Percentiles rank a stretch among this genome's conserved stretches.
Conservation (phyloP, 148 eudicot genomes). For the Rhododendron kiyosumense region DNA sequence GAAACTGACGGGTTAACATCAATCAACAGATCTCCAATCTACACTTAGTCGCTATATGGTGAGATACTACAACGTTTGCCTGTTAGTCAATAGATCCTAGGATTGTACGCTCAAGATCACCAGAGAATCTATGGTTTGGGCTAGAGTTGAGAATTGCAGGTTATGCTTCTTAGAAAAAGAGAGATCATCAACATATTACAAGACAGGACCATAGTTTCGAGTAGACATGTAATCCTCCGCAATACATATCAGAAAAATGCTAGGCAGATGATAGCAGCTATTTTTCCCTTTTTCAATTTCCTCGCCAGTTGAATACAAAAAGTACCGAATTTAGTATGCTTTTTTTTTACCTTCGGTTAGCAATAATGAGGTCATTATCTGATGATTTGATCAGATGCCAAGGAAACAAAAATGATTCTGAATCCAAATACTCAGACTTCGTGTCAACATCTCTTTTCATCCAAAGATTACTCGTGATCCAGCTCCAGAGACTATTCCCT, state of each 20-base stretch:
- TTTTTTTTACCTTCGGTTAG: slow-evolving; percentile 57
- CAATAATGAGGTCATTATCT: slow-evolving; percentile 39
- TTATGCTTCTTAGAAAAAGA: neutral
- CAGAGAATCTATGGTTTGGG: neutral
- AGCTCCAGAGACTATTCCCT: slow-evolving; percentile 46
- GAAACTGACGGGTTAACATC: neutral
- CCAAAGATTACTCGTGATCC: slow-evolving; percentile 64
- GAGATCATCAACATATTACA: neutral
- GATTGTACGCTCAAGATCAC: neutral
- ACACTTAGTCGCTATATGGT: neutral
- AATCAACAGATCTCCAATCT: neutral
- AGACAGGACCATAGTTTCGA: neutral
- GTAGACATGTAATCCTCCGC: neutral
- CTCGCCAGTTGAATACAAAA: neutral
- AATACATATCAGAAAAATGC: neutral
- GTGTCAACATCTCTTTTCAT: slow-evolving; percentile 19
- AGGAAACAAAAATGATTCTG: slow-evolving; percentile 59
- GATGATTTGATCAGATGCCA: slow-evolving; percentile 76
- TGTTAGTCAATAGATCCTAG: neutral
- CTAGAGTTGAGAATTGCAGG: neutral
- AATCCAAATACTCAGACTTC: slow-evolving; percentile 40
- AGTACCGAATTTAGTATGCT: neutral
- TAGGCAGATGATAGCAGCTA: neutral
- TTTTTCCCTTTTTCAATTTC: neutral
- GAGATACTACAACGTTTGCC: neutral